A percentile compares a stretch with the other conserved stretches of the same genome.
Conservation (phyloP, 2,329 filamentous ascomycete species). For the Parascedosporium putredinis region DNA sequence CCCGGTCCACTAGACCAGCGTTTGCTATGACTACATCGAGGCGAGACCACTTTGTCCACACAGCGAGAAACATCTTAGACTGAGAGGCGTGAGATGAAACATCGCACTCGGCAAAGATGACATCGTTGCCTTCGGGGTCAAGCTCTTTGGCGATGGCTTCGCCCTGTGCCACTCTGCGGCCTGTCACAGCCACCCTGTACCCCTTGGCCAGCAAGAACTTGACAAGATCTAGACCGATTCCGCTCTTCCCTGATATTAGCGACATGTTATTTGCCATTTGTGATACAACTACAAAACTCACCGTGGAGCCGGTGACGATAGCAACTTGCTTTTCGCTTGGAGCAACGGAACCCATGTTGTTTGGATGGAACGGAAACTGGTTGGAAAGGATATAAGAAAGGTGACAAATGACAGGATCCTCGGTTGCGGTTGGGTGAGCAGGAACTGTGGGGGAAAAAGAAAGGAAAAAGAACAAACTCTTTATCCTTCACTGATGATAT, state of each 20-base stretch:
- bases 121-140: slow-evolving; percentile 23
- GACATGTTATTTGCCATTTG: no score
- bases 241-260: slow-evolving; percentile 24
- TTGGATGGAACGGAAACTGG: not conserved
- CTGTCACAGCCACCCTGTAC: slow-evolving; percentile 26
- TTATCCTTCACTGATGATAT: no score
- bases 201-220: slow-evolving; percentile 17
- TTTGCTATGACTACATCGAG: slow-evolving; percentile 39
- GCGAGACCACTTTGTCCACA: slow-evolving; percentile 31
- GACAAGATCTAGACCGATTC: slow-evolving; percentile 33
- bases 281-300: no score
- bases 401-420: not conserved
- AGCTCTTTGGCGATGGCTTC: slow-evolving; percentile 19
- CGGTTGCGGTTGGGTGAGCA: no score
- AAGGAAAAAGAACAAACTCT: no score
- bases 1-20: slow-evolving; percentile 36
- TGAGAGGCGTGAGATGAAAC: slow-evolving; percentile 35
- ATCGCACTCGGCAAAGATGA: slow-evolving; percentile 33
- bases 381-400: not conserved
- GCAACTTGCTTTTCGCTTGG: slow-evolving; percentile 19
- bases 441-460: no score
- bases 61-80: slow-evolving; percentile 27
- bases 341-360: not conserved
- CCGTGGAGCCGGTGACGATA: slow-evolving; percentile 29
- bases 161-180: slow-evolving; percentile 16